Percentiles rank a stretch among this genome's conserved stretches.
phyloP scores from a whole-genome alignment of 805 yeast species.

The Ogataea trehaloabstinens region DNA sequence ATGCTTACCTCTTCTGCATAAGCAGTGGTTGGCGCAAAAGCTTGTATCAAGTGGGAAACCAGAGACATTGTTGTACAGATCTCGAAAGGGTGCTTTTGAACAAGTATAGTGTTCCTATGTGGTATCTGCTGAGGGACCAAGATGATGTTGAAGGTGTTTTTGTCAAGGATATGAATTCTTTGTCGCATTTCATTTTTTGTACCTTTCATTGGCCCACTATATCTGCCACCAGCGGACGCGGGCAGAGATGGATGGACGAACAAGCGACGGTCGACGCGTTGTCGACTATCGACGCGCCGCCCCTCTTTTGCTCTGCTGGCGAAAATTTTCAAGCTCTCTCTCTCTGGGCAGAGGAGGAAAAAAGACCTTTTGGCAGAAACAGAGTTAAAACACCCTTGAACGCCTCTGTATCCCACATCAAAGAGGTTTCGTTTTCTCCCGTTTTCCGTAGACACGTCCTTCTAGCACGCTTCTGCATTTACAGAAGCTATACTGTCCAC shows the following conservation, averaged over 20 bases:
- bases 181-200: conserved; percentile 23
- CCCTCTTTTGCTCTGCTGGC: background rate
- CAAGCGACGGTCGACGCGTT: conserved; percentile 1
- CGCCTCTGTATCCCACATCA: no score
- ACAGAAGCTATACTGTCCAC: no score
- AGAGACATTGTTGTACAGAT: conserved; percentile 36
- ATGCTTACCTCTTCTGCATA: conserved; percentile 66
- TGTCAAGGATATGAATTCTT: no score
- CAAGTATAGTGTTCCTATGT: conserved; percentile 1
- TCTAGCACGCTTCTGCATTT: background rate
- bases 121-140: no score
- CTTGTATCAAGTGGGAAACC: conserved; percentile 74
- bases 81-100: background rate
- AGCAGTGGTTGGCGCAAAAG: conserved; percentile 74
- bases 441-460: background rate
- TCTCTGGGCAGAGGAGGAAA: background rate
- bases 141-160: no score
- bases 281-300: background rate
- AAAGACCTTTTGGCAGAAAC: background rate
- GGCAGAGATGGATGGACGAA: no score
- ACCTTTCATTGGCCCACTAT: conserved; percentile 24
- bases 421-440: no score
- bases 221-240: conserved; percentile 1
- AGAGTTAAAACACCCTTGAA: background rate
- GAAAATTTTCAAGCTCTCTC: conserved; percentile 4